A percentile compares a stretch with the other conserved stretches of the same genome.
These are phyloP conservation scores for Ampelocalamus luodianensis DNA, from an alignment of 176 grass and related monocot species.

Conservation along the genomic window DNA sequence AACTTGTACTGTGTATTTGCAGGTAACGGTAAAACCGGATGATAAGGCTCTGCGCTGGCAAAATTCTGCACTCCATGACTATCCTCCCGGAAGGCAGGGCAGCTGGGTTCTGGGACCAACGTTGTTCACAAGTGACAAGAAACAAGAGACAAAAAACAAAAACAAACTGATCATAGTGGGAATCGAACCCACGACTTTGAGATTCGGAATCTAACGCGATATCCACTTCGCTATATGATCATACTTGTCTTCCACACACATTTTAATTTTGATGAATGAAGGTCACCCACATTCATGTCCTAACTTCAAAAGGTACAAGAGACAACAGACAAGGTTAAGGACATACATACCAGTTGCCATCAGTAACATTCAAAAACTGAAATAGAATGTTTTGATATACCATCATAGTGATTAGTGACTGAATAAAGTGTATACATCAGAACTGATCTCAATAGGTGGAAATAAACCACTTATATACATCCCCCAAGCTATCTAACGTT, in stretches of 20 bases:
- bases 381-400: neutral
- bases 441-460: neutral
- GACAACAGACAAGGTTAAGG: neutral
- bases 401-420: neutral
- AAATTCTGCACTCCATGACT: conserved; percentile 30
- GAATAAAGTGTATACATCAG: neutral
- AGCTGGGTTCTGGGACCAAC: conserved; percentile 46
- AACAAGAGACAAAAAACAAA: neutral
- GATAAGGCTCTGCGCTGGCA: neutral
- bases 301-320: neutral
- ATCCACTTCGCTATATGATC: conserved; percentile 99
- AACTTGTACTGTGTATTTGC: neutral
- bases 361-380: conserved; percentile 19
- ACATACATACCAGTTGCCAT: neutral
- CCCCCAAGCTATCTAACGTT: neutral
- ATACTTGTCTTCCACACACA: conserved; percentile 15
- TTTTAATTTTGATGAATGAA: conserved; percentile 23
- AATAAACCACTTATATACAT: neutral
- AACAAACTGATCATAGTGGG: conserved; percentile 87
- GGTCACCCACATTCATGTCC: neutral
- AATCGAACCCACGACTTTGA: conserved; percentile 99
- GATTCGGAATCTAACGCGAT: conserved; percentile 99
- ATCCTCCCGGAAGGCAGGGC: conserved; percentile 1
- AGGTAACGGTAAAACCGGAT: neutral
- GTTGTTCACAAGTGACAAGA: conserved; percentile 46